phyloP scores from a whole-genome alignment of 768 basidiomycete species.

The Chalciporus piperatus region DNA sequence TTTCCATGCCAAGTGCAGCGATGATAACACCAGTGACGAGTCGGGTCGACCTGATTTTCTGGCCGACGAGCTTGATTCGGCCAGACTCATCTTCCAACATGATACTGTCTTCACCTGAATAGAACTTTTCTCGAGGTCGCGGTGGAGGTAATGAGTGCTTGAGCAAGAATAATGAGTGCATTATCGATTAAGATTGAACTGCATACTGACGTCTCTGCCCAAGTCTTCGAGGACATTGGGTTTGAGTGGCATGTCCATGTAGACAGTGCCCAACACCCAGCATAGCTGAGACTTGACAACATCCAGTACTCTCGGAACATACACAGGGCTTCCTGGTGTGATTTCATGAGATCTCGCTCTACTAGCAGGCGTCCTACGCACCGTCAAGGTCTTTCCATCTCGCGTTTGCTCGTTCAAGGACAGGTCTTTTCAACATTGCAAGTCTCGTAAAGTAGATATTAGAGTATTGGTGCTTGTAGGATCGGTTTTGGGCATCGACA shows the following conservation, averaged over 20 bases:
- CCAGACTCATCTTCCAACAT: conserved; percentile 98
- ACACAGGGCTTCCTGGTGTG: conserved; percentile 57
- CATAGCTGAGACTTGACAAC: conserved; percentile 82
- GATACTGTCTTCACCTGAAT: conserved; percentile 71
- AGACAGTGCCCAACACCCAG: conserved; percentile 92
- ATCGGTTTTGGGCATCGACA: conserved; percentile 43
- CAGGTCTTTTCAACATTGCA: conserved; percentile 43
- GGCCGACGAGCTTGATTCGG: conserved; percentile 83
- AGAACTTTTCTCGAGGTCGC: conserved; percentile 69
- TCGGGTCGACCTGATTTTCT: conserved; percentile 52
- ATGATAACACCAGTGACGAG: conserved; percentile 92
- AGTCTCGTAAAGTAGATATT: conserved; percentile 70
- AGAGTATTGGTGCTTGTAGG: conserved; percentile 68
- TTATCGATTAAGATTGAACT: conserved; percentile 4
- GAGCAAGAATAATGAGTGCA: conserved; percentile 2
- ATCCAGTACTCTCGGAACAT: conserved; percentile 83
- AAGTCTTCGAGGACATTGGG: conserved; percentile 97
- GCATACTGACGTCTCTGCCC: conserved; percentile 75
- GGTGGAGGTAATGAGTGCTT: conserved; percentile 91
- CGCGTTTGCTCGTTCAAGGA: conserved; percentile 46
- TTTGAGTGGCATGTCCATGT: conserved; percentile 98
- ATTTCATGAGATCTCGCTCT: conserved; percentile 7
- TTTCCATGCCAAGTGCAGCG: conserved; percentile 89
- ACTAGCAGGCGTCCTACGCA: conserved; percentile 15
- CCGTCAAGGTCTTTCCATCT: conserved; percentile 51